Conservation (phyloP, 352 stramenopile species). For the Pythium grandisporangium region DNA sequence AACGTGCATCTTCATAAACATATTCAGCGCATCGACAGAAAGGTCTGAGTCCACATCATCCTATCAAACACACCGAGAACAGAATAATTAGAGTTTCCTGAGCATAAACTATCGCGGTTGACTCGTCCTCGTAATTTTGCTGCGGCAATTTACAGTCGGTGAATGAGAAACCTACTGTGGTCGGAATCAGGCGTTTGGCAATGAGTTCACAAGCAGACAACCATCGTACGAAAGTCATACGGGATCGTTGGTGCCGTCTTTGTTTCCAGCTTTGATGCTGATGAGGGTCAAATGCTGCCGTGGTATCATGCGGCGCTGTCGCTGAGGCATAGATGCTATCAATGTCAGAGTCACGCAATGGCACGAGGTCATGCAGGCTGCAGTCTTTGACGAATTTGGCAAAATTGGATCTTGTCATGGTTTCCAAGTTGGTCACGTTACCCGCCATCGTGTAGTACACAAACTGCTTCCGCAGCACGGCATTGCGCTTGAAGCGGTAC, state of each 20-base stretch:
- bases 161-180: too few relatives aligned
- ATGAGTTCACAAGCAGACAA: slow-evolving; percentile 35
- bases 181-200: slow-evolving; percentile 19
- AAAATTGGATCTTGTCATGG: slow-evolving; percentile 51
- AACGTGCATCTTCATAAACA: slow-evolving; percentile 37
- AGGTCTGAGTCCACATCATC: background rate
- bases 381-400: slow-evolving; percentile 59
- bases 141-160: too few relatives aligned
- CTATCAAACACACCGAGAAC: too few relatives aligned
- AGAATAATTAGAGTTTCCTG: too few relatives aligned
- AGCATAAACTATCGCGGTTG: too few relatives aligned
- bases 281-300: background rate
- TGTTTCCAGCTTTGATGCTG: background rate
- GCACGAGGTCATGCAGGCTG: slow-evolving; percentile 22
- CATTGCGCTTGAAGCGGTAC: slow-evolving; percentile 20
- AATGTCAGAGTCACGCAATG: slow-evolving; percentile 45
- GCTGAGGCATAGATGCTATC: slow-evolving; percentile 29
- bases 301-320: background rate
- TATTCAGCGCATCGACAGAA: slow-evolving; percentile 20
- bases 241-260: background rate
- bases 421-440: slow-evolving; percentile 55
- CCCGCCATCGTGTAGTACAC: slow-evolving; percentile 53
- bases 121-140: too few relatives aligned
- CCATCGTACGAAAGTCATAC: slow-evolving; percentile 47
- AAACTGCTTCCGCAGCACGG: slow-evolving; percentile 53